phyloP scores from a whole-genome alignment of 2,329 filamentous ascomycete species.

The Xylariales sp. region DNA sequence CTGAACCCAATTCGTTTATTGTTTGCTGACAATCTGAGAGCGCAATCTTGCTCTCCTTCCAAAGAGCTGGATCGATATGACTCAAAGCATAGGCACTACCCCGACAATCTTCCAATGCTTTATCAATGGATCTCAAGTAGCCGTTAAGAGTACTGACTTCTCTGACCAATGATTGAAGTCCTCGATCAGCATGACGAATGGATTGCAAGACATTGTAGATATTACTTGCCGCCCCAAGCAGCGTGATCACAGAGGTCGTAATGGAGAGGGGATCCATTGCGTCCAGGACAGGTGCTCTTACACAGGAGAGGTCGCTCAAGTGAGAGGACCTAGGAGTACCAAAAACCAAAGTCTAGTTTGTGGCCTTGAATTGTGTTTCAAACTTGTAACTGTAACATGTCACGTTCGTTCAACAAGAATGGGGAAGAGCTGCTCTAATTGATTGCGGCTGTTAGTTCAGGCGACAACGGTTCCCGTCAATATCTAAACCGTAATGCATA shows the following conservation, averaged over 20 bases:
- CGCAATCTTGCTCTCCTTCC: constrained; percentile 38
- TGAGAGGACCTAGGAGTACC: not conserved
- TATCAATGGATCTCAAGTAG: constrained; percentile 35
- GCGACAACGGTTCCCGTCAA: not conserved
- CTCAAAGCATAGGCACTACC: constrained; percentile 31
- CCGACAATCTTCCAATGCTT: constrained; percentile 35
- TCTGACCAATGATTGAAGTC: constrained; percentile 29
- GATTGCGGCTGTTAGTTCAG: not conserved
- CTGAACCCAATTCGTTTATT: constrained; percentile 26
- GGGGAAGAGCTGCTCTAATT: constrained; percentile 12
- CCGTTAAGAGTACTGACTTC: constrained; percentile 34
- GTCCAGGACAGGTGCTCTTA: constrained; percentile 3
- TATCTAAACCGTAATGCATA: not conserved
- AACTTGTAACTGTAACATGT: constrained; percentile 11
- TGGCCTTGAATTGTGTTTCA: not conserved
- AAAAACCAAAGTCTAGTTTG: not conserved
- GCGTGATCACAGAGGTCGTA: constrained; percentile 35
- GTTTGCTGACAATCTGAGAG: constrained; percentile 36
- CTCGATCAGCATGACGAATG: constrained; percentile 35
- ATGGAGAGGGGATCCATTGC: constrained; percentile 40
- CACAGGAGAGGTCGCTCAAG: constrained; percentile 3
- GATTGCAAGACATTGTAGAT: constrained; percentile 35
- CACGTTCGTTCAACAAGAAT: constrained; percentile 3
- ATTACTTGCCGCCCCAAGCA: constrained; percentile 34
- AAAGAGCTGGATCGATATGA: constrained; percentile 37